A percentile compares a stretch with the other conserved stretches of the same genome.
Conservation (phyloP, 2,329 filamentous ascomycete genomes). For the Mycosphaerella sp. region DNA sequence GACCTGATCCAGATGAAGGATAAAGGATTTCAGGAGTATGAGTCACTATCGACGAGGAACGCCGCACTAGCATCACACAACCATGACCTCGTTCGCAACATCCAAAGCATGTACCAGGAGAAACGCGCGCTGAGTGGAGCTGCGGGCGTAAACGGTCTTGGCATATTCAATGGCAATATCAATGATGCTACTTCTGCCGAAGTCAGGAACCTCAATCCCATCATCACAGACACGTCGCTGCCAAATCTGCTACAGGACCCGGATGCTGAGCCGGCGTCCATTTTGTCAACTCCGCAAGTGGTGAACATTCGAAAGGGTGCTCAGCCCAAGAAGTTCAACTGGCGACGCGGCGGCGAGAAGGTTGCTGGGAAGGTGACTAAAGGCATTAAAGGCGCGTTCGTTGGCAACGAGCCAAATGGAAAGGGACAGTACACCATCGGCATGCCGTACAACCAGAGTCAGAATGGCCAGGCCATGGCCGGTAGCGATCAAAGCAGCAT, state of each 20-base stretch:
- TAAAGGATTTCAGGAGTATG: constrained; percentile 89
- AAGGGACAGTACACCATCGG: constrained; percentile 29
- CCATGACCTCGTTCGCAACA: constrained; percentile 88
- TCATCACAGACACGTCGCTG: constrained; percentile 35
- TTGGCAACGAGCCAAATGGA: constrained; percentile 35
- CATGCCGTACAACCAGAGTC: constrained; percentile 31
- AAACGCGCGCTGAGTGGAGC: constrained; percentile 46
- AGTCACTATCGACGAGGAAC: constrained; percentile 90
- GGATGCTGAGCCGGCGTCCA: constrained; percentile 56
- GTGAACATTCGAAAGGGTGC: constrained; percentile 84
- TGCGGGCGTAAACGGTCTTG: constrained; percentile 51
- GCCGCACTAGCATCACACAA: constrained; percentile 91
- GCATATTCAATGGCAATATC: constrained; percentile 47
- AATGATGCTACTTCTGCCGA: constrained; percentile 23
- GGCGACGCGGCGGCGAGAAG: constrained; percentile 94
- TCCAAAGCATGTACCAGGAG: constrained; percentile 86
- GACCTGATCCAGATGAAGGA: constrained; percentile 80
- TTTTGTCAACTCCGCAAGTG: constrained; percentile 74
- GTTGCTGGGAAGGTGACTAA: constrained; percentile 92
- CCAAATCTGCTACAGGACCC: constrained; percentile 48
- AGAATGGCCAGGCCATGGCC: constrained; percentile 25
- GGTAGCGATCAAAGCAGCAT: constrained; percentile 30
- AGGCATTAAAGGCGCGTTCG: constrained; percentile 87
- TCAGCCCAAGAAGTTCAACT: constrained; percentile 94
- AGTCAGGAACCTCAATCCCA: constrained; percentile 41